Evolutionary conservation across 805 yeast species (phyloP).

Genomic region (Kuraishia hungarica): DNA sequence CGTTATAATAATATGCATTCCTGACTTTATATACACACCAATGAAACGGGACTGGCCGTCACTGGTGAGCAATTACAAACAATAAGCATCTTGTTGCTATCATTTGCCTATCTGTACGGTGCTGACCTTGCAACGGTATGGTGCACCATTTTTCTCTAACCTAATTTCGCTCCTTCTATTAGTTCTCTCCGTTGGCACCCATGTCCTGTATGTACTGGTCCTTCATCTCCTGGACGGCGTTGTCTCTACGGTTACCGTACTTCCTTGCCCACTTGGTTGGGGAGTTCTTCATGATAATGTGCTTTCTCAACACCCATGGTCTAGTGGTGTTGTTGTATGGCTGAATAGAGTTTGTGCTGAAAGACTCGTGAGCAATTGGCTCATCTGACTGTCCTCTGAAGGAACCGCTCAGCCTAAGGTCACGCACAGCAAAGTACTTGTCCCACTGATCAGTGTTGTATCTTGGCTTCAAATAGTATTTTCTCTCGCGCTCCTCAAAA

Average conservation of each 20-base stretch:
- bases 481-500: conserved; percentile 30
- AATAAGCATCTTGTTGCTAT: background rate
- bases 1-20: background rate
- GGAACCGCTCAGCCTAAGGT: conserved; percentile 67
- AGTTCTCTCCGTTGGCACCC: conserved; percentile 9
- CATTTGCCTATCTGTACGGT: too few relatives aligned
- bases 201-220: conserved; percentile 26
- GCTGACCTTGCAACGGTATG: background rate
- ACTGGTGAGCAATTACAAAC: background rate
- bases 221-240: conserved; percentile 23
- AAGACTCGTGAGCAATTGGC: conserved; percentile 66
- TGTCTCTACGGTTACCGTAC: conserved; percentile 22
- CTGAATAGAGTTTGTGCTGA: conserved; percentile 56
- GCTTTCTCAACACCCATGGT: conserved; percentile 30
- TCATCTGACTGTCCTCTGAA: conserved; percentile 59
- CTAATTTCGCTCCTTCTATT: too few relatives aligned
- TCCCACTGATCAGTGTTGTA: conserved; percentile 48
- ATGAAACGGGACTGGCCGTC: background rate
- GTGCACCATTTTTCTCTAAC: background rate
- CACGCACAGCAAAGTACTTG: conserved; percentile 56
- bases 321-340: conserved; percentile 22
- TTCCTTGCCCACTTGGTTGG: conserved; percentile 28
- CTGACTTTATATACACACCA: background rate
- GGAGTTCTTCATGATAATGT: conserved; percentile 28
- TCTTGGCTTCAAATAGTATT: conserved; percentile 46